These are phyloP conservation scores for Fulvia fulva DNA, from an alignment of 2,329 filamentous ascomycete genomes.

Conservation along the genomic window DNA sequence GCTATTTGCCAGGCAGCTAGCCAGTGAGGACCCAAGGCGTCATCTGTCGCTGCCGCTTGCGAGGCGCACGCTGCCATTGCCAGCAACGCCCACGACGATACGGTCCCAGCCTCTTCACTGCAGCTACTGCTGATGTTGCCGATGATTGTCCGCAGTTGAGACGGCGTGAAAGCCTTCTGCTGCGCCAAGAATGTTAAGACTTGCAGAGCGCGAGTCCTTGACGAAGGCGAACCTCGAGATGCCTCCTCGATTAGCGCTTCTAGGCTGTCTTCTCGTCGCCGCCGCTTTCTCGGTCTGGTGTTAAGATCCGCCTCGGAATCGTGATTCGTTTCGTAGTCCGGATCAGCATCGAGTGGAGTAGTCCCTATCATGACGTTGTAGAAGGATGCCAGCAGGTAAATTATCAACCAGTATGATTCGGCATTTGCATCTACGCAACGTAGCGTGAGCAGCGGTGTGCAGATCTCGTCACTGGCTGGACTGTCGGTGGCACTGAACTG, in stretches of 20 bases:
- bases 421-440: conserved; percentile 31
- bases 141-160: conserved; percentile 15
- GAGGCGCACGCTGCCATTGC: conserved; percentile 62
- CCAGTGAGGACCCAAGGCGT: conserved; percentile 56
- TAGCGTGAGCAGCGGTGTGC: conserved; percentile 19
- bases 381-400: conserved; percentile 39
- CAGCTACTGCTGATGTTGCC: conserved; percentile 19
- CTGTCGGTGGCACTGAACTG: conserved; percentile 24
- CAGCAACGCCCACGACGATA: conserved; percentile 79
- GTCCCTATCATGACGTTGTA: conserved; percentile 15
- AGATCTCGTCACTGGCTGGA: conserved; percentile 8
- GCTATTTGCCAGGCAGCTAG: conserved; percentile 71
- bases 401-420: conserved; percentile 35
- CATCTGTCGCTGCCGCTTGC: conserved; percentile 40
- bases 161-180: conserved; percentile 28
- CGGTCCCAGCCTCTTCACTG: conserved; percentile 62
- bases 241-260: conserved; percentile 39
- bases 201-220: conserved; percentile 52
- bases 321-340: conserved; percentile 1
- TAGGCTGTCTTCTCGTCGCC: conserved; percentile 36
- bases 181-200: conserved; percentile 48
- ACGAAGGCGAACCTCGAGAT: conserved; percentile 32
- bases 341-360: conserved; percentile 1
- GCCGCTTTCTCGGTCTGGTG: conserved; percentile 34
- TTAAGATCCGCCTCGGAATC: conserved; percentile 13